Conservation (phyloP, 169 alveolate species). For the Cryptosporidium andersoni region DNA sequence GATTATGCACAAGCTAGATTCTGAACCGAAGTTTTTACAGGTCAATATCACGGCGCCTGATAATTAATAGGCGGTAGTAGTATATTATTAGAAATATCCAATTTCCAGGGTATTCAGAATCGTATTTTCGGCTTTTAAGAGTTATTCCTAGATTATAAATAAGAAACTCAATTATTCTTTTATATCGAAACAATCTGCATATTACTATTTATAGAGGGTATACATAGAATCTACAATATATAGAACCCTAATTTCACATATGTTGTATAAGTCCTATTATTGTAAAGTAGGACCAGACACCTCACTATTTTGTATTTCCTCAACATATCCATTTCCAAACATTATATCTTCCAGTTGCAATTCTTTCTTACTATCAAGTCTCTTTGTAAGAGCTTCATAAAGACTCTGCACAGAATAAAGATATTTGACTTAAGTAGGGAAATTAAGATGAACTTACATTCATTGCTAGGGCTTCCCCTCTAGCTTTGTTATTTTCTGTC, state of each 20-base stretch:
- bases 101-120: too few species aligned
- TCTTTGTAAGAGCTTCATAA: conserved; percentile 29
- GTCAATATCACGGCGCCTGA: not conserved
- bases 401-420: conserved; percentile 3
- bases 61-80: not conserved
- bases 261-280: too few species aligned
- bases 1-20: too few species aligned
- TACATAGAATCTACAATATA: too few species aligned
- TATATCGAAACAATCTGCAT: too few species aligned
- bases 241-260: too few species aligned
- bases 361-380: conserved; percentile 8
- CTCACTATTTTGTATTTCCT: not conserved
- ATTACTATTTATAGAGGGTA: too few species aligned
- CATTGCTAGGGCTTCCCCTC: conserved; percentile 40
- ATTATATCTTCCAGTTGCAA: conserved; percentile 19
- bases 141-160: too few species aligned
- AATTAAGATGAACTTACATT: conserved; percentile 4
- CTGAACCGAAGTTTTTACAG: too few species aligned
- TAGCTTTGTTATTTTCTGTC: conserved; percentile 35
- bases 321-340: not conserved
- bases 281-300: too few species aligned
- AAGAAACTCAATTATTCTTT: too few species aligned
- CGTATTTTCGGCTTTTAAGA: not conserved
- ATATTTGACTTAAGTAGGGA: not conserved
- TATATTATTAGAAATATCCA: too few species aligned